A percentile compares a stretch with the other conserved stretches of the same genome.
Evolutionary conservation across 352 stramenopile genomes (phyloP).

Genomic region (Phytopythium ostracodes): DNA sequence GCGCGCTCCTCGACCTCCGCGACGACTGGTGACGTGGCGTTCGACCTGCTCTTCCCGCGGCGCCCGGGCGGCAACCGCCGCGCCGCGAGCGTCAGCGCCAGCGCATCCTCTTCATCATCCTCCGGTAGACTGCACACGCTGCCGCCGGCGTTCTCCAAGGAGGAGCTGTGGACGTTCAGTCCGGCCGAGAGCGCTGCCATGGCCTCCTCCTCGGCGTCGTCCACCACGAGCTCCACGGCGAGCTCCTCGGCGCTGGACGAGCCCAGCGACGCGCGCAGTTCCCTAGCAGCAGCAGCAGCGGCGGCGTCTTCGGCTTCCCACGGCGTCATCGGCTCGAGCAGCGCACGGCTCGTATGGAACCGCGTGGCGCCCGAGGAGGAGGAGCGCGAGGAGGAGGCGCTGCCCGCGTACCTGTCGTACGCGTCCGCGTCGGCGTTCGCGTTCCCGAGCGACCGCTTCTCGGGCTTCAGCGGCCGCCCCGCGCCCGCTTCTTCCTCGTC

Average conservation of each 20-base stretch:
- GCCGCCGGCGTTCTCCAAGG: slow-evolving; percentile 1
- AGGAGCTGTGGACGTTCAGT: slow-evolving; percentile 7
- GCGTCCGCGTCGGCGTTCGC: slow-evolving; percentile 13
- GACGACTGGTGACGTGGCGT: neutral
- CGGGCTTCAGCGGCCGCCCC: neutral
- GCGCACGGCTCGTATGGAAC: slow-evolving; percentile 46
- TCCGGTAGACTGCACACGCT: too few relatives aligned
- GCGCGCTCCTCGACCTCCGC: neutral
- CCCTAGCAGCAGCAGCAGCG: too few relatives aligned
- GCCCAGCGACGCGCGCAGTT: too few relatives aligned
- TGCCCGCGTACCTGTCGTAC: slow-evolving; percentile 73
- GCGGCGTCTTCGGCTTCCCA: too few relatives aligned
- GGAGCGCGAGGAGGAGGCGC: slow-evolving; percentile 62
- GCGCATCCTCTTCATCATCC: too few relatives aligned
- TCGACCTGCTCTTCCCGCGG: slow-evolving; percentile 8
- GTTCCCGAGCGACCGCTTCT: neutral
- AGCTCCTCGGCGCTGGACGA: too few relatives aligned
- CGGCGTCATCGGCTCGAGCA: too few relatives aligned
- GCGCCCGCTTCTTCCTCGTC: neutral
- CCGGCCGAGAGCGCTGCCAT: neutral
- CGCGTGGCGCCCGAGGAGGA: slow-evolving; percentile 57
- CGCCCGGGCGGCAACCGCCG: neutral
- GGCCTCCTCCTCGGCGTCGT: neutral
- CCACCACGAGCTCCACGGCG: neutral
- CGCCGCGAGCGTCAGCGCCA: neutral